These are phyloP conservation scores for Cryptomeria japonica DNA, from an alignment of 75 land plant species.

Conservation along the genomic window DNA sequence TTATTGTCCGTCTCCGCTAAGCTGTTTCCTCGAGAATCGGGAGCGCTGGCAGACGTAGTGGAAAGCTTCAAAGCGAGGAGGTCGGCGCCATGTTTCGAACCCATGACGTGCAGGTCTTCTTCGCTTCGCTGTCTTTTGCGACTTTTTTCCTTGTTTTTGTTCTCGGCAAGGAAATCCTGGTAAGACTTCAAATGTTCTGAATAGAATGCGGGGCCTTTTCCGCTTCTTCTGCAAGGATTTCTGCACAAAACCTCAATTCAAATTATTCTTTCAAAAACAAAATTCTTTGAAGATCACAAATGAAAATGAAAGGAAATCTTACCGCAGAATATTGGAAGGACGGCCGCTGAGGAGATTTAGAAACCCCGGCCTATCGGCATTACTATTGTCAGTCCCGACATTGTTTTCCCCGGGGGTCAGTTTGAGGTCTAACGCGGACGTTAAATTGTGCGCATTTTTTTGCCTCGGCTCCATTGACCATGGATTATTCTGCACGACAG, in stretches of 20 bases:
- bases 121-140: not conserved
- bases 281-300: not conserved
- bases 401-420: not conserved
- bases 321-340: not conserved
- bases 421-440: slow-evolving; percentile 1
- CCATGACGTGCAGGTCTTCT: not conserved
- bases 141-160: not conserved
- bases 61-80: not conserved
- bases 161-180: not conserved
- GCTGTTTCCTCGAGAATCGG: not conserved
- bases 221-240: not conserved
- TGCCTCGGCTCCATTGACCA: not conserved
- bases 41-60: not conserved
- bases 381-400: not conserved
- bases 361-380: not conserved
- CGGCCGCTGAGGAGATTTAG: not conserved
- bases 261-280: not conserved
- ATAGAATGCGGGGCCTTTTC: not conserved
- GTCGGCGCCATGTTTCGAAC: slow-evolving; percentile 5
- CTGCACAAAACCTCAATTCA: not conserved
- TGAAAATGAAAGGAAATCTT: not conserved
- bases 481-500: not conserved
- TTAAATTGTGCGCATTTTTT: not conserved
- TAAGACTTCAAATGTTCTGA: not conserved
- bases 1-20: not conserved